Evolutionary conservation across 345 rosid species (phyloP).

Genomic region (Sisymbrium altissimum): DNA sequence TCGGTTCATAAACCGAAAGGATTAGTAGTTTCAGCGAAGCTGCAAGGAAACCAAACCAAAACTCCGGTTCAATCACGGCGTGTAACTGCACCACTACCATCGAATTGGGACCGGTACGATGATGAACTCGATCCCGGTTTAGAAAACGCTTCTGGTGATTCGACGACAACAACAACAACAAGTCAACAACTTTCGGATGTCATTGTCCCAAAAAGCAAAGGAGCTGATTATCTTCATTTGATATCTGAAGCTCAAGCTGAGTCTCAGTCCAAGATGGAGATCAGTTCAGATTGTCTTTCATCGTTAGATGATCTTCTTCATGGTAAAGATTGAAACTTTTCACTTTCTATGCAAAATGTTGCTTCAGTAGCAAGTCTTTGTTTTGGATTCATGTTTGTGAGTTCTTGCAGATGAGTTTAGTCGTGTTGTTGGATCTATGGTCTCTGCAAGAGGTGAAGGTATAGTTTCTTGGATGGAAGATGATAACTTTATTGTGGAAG

Average conservation of each 20-base stretch:
- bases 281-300: constrained; percentile 33
- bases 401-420: constrained; percentile 50
- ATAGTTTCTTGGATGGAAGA: constrained; percentile 65
- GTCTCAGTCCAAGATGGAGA: constrained; percentile 37
- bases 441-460: constrained; percentile 68
- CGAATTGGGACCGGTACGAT: constrained; percentile 77
- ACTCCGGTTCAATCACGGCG: constrained; percentile 34
- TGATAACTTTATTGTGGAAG: constrained; percentile 58
- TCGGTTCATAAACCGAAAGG: constrained; percentile 44
- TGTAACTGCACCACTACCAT: constrained; percentile 49
- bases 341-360: no score
- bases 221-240: constrained; percentile 65
- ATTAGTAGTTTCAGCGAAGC: constrained; percentile 15
- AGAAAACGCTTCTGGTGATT: constrained; percentile 20
- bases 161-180: background rate
- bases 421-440: constrained; percentile 52
- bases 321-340: constrained; percentile 24
- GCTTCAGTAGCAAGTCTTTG: no score
- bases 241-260: constrained; percentile 71
- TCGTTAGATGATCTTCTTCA: constrained; percentile 56
- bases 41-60: constrained; percentile 42
- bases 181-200: constrained; percentile 34
- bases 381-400: background rate
- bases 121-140: constrained; percentile 42
- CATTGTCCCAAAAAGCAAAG: constrained; percentile 70